Conservation (phyloP, 305 asterid genomes). For the Fraxinus floribunda region DNA sequence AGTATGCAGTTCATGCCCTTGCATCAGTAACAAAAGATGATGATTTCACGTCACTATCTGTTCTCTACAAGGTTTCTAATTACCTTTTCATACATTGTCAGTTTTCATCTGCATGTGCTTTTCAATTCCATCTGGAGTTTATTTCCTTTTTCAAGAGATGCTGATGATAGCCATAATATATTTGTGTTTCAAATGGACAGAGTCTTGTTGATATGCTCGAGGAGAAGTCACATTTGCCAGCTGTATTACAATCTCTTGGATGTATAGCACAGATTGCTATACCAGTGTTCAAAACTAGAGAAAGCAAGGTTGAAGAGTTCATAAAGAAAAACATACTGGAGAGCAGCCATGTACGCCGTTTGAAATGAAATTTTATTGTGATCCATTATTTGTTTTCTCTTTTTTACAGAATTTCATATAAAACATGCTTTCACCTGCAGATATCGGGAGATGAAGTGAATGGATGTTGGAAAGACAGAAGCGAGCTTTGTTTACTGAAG, state of each 20-base stretch:
- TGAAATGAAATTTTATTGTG: slow-evolving; percentile 20
- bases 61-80: slow-evolving; percentile 82
- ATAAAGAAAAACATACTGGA: slow-evolving; percentile 71
- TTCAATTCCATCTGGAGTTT: slow-evolving; percentile 15
- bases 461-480: slow-evolving; percentile 79
- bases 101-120: slow-evolving; percentile 1
- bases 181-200: slow-evolving; percentile 38
- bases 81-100: neutral
- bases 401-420: slow-evolving; percentile 20
- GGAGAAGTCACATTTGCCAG: slow-evolving; percentile 83
- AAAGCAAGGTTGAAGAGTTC: slow-evolving; percentile 74
- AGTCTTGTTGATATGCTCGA: slow-evolving; percentile 92
- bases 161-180: slow-evolving; percentile 11
- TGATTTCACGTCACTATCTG: slow-evolving; percentile 95
- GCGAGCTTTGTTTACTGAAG: slow-evolving; percentile 87
- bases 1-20: slow-evolving; percentile 95
- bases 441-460: slow-evolving; percentile 47
- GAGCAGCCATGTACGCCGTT: slow-evolving; percentile 62
- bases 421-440: slow-evolving; percentile 49
- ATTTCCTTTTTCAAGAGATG: slow-evolving; percentile 12
- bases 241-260: slow-evolving; percentile 96
- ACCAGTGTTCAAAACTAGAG: slow-evolving; percentile 97
- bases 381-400: slow-evolving; percentile 7
- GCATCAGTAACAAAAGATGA: slow-evolving; percentile 95
- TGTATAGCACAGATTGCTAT: slow-evolving; percentile 95